Evolutionary conservation across 371 early-diverging fungal genomes (phyloP).

Genomic region (Chytridium lagenaria): DNA sequence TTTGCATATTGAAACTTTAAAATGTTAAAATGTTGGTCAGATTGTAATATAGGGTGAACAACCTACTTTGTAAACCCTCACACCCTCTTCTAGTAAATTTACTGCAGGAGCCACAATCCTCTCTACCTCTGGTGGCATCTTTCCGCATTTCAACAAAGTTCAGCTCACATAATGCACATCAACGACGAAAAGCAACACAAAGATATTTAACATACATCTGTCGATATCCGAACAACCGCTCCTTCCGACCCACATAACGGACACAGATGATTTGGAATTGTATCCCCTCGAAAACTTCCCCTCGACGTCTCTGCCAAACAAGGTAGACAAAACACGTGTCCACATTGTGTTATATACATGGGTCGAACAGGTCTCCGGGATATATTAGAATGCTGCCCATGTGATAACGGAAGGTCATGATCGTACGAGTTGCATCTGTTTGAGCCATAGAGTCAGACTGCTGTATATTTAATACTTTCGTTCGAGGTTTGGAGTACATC

Average conservation of each 20-base stretch:
- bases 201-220: not conserved
- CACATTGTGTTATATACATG: constrained; percentile 11
- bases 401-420: constrained; percentile 1
- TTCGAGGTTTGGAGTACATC: too few relatives aligned
- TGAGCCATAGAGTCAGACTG: too few relatives aligned
- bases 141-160: not conserved
- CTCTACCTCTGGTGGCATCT: constrained; percentile 22
- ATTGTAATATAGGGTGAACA: not conserved
- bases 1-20: constrained; percentile 12
- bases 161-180: too few relatives aligned
- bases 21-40: not conserved
- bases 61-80: constrained; percentile 6
- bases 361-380: constrained; percentile 1
- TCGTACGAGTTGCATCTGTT: constrained; percentile 9
- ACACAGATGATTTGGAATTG: not conserved
- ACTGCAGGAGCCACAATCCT: not conserved
- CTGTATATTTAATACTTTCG: too few relatives aligned
- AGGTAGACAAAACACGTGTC: constrained; percentile 11
- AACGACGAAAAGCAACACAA: too few relatives aligned
- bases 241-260: not conserved
- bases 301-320: not conserved
- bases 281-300: constrained; percentile 8
- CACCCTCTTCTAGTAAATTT: constrained; percentile 4
- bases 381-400: not conserved
- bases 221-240: not conserved